Conservation (phyloP, 345 rosid species). For the Balakata baccata region DNA sequence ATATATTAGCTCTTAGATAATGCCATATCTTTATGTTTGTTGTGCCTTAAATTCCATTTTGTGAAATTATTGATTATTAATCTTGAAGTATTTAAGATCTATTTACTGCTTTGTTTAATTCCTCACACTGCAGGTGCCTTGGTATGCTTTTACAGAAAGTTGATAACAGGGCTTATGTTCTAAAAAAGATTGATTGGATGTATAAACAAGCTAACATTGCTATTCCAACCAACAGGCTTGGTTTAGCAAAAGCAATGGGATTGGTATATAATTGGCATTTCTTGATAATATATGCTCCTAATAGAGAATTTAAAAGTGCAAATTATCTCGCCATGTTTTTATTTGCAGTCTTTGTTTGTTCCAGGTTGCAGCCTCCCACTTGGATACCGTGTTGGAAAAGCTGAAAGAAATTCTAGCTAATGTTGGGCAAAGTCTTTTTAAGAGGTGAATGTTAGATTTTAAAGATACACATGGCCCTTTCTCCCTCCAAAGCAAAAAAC, state of each 20-base stretch:
- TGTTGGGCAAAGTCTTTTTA: constrained; percentile 73
- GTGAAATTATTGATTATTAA: neutral
- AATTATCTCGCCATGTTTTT: constrained; percentile 10
- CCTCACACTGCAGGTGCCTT: constrained; percentile 59
- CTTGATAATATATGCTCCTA: neutral
- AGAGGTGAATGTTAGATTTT: constrained; percentile 49
- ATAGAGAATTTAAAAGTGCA: neutral
- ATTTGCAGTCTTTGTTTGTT: constrained; percentile 25
- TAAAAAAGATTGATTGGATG: constrained; percentile 84
- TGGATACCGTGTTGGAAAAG: constrained; percentile 90
- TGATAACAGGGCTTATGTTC: constrained; percentile 74
- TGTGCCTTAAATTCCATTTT: neutral
- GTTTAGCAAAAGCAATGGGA: constrained; percentile 98
- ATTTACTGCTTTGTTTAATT: constrained; percentile 12
- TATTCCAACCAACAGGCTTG: constrained; percentile 86
- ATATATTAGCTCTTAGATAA: neutral
- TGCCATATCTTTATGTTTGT: neutral
- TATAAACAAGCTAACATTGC: constrained; percentile 76
- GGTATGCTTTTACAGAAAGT: constrained; percentile 94
- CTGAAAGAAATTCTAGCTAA: constrained; percentile 79
- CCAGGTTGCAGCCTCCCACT: constrained; percentile 97
- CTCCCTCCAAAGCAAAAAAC: neutral
- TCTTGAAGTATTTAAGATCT: neutral
- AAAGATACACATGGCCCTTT: neutral
- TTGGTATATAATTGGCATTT: constrained; percentile 52